Conservation (phyloP, 495 filamentous ascomycete species). For the Evernia prunastri region DNA sequence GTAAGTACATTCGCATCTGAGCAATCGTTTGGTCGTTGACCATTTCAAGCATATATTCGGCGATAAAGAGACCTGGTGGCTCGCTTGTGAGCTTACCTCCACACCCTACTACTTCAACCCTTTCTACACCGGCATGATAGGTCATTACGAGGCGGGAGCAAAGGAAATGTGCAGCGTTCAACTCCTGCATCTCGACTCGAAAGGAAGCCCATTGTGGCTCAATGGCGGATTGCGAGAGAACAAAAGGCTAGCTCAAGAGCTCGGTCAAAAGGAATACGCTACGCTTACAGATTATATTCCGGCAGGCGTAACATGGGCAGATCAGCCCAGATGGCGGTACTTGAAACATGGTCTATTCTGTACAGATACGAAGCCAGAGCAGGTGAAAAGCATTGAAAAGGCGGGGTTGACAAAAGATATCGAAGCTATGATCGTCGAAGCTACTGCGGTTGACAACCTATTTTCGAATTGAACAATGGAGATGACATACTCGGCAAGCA, state of each 20-base stretch:
- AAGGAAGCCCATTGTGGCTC: not conserved
- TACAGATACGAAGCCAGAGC: not conserved
- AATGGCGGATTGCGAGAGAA: constrained; percentile 8
- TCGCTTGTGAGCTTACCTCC: not conserved
- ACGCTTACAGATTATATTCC: not conserved
- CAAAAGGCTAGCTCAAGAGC: constrained; percentile 1
- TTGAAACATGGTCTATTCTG: not conserved
- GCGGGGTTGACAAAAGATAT: not conserved
- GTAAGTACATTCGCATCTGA: no score
- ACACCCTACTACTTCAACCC: constrained; percentile 4
- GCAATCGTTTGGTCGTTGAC: no score
- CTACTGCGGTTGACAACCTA: not conserved
- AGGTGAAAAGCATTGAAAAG: not conserved
- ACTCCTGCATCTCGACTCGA: constrained; percentile 1
- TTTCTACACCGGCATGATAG: constrained; percentile 3
- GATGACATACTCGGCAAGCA: not conserved
- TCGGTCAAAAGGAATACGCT: constrained; percentile 2
- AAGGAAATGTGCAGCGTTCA: constrained; percentile 6
- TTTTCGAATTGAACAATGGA: not conserved
- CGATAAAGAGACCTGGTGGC: not conserved
- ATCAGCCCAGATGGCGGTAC: constrained; percentile 4
- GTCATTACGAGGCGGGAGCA: not conserved
- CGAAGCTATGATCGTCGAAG: not conserved
- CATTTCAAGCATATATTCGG: not conserved
- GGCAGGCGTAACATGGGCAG: not conserved